phyloP scores from a whole-genome alignment of 345 rosid genomes.

The Citrus reticulata region DNA sequence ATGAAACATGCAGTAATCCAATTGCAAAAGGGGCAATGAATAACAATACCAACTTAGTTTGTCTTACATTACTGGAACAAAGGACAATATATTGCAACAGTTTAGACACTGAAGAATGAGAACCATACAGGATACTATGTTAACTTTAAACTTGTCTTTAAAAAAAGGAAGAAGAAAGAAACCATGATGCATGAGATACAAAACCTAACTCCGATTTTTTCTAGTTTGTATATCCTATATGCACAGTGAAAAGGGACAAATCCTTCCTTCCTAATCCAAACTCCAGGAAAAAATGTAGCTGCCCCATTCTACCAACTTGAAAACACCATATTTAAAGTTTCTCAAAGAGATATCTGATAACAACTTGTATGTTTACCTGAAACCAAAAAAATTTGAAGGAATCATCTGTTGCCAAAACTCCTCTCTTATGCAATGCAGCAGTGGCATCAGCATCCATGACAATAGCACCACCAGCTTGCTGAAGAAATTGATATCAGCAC shows the following conservation, averaged over 20 bases:
- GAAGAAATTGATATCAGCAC: conserved; percentile 21
- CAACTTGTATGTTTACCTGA: conserved; percentile 34
- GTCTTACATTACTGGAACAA: neutral
- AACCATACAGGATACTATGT: neutral
- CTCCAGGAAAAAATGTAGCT: neutral
- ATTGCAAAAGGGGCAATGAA: neutral
- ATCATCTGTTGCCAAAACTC: conserved; percentile 66
- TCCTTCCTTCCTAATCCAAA: neutral
- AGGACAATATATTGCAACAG: neutral
- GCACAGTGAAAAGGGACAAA: neutral
- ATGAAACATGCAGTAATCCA: neutral
- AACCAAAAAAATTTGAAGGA: conserved; percentile 77
- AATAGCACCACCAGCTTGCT: conserved; percentile 90
- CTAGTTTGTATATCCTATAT: neutral
- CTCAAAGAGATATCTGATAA: neutral
- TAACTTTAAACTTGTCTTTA: neutral
- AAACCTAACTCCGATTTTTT: neutral
- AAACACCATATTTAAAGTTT: neutral
- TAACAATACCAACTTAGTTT: neutral
- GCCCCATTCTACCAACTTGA: neutral
- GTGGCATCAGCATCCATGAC: conserved; percentile 96
- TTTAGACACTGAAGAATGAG: neutral
- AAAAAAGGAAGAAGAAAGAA: neutral
- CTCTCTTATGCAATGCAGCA: conserved; percentile 68
- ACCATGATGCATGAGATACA: neutral